Evolutionary conservation across 208 protist species (phyloP), one percentile per base, ranked within the genome.

Genomic region (Acanthamoeba polyphaga): DNA sequence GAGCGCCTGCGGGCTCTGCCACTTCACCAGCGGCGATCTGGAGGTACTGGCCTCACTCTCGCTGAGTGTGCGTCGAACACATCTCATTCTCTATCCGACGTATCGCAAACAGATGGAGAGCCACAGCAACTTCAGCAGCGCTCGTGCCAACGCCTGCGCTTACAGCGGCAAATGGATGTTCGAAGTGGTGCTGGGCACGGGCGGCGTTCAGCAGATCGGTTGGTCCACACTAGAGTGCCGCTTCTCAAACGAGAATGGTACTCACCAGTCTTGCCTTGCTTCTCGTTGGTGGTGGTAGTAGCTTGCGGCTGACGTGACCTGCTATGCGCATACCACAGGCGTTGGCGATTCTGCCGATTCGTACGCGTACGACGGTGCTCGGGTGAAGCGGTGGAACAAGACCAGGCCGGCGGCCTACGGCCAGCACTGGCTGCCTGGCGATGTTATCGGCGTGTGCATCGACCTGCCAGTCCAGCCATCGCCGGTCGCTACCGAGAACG

Each of bases 91-190:
- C n/a, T 49, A n/a, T 34, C 29, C 38, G 13, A 51, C 10, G 58
- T 27, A 27, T 32, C 66, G 32, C 8, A 19, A 74, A 38, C 12
- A 96, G 95, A 60, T 80, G 93, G 95, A 96, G 53, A 38, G 66
- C 17, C 94, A 62, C 24, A 94, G 95, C 55, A 93, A 87, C 66
- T 96, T 96, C 46, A 24, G 60, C 49, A 96, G 92, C 78, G 55
- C 88, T 34, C 64, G 93, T 10, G 95, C 76, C 49, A 96, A 82
- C 51, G 76, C 60, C 5, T 96, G 92, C 29, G 95, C 84, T 9
- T 96, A 62, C 43, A 66, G 72, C 13, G 95, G 95, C 24, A 96
- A 95, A 32, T 96, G 95, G 95, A 96, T 96, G 95, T 96, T 95
- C 60, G 95, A 96, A 43, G 95, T 95, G 4, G 58, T 93, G 64